phyloP scores from a whole-genome alignment of 2,329 filamentous ascomycete species.

The Ascochyta koolunga region DNA sequence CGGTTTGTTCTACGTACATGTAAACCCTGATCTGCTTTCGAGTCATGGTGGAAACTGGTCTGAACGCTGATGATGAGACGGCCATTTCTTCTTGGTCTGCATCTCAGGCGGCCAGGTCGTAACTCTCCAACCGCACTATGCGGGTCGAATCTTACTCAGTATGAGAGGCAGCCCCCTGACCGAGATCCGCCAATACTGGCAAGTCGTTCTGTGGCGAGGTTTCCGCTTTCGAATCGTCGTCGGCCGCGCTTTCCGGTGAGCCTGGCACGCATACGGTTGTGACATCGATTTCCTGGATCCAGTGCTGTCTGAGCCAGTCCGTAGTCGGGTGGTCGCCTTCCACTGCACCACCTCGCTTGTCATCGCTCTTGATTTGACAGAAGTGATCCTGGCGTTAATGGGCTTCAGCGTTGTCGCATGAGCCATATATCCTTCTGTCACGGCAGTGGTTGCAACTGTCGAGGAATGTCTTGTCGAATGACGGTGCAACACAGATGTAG shows the following conservation, averaged over 20 bases:
- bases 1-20: too few species aligned
- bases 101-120: too few species aligned
- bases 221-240: slow-evolving; percentile 14
- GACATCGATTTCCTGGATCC: slow-evolving; percentile 65
- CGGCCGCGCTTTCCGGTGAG: slow-evolving; percentile 31
- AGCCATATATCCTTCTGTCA: slow-evolving; percentile 78
- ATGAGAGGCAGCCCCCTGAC: too few species aligned
- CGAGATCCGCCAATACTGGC: too few species aligned
- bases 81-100: too few species aligned
- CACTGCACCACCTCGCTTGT: slow-evolving; percentile 66
- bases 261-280: slow-evolving; percentile 23
- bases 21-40: too few species aligned
- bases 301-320: slow-evolving; percentile 63
- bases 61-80: too few species aligned
- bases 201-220: too few species aligned
- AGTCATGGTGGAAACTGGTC: too few species aligned
- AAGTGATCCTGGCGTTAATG: slow-evolving; percentile 90
- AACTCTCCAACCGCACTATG: too few species aligned
- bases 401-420: slow-evolving; percentile 95
- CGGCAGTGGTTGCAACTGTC: slow-evolving; percentile 83
- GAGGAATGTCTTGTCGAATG: slow-evolving; percentile 68
- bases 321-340: slow-evolving; percentile 66
- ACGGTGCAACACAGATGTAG: slow-evolving; percentile 67
- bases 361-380: slow-evolving; percentile 67
- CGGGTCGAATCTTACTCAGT: too few species aligned